Percentiles rank a stretch among this genome's conserved stretches.
phyloP scores from a whole-genome alignment of 2,329 filamentous ascomycete genomes.

The Biscogniauxia sp. region DNA sequence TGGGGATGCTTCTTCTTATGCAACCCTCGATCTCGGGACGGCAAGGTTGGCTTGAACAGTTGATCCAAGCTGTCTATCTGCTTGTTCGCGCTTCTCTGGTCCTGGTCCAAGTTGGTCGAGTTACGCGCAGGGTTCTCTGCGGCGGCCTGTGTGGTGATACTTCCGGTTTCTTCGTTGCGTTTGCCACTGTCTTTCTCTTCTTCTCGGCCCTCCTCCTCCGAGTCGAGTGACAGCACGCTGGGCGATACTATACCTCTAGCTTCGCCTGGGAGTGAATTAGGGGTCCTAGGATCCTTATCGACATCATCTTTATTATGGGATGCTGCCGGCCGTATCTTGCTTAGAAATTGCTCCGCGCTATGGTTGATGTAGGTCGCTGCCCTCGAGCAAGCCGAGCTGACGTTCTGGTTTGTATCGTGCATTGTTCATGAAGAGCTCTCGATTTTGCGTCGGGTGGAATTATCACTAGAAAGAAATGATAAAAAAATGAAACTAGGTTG shows the following conservation, averaged over 20 bases:
- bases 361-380: not conserved
- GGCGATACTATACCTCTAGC: conserved; percentile 2
- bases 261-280: not conserved
- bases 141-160: not conserved
- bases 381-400: not conserved
- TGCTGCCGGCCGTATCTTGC: not conserved
- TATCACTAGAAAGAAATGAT: not conserved
- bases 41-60: conserved; percentile 1
- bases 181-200: not conserved
- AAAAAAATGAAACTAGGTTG: not conserved
- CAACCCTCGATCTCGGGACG: not conserved
- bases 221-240: not conserved
- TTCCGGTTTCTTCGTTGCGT: not conserved
- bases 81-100: not conserved
- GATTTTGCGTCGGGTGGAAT: not conserved
- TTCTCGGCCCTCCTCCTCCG: not conserved
- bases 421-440: not conserved
- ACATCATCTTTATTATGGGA: not conserved
- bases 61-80: not conserved
- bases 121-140: not conserved
- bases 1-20: not conserved
- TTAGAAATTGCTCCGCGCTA: not conserved
- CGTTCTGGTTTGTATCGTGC: not conserved
- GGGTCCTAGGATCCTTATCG: not conserved
- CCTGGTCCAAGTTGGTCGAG: not conserved